phyloP scores from a whole-genome alignment of 257 asterid genomes.

The Fraxinus quadrangulata region DNA sequence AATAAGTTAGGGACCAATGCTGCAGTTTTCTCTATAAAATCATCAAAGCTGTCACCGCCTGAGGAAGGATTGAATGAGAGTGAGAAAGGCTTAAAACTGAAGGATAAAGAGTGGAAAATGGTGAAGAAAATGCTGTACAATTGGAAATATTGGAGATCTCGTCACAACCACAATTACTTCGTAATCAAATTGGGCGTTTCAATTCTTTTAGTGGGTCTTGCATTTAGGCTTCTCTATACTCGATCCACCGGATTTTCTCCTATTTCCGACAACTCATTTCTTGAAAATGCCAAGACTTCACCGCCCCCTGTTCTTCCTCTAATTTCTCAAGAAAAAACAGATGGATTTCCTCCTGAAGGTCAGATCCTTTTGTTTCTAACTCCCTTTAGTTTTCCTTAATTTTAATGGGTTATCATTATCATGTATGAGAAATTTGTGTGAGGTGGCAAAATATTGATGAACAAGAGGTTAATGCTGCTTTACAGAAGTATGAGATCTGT shows the following conservation, averaged over 20 bases:
- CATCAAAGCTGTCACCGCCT: no score
- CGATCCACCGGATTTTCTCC: conserved; percentile 50
- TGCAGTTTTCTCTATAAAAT: no score
- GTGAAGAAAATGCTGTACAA: conserved; percentile 40
- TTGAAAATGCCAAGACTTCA: conserved; percentile 25
- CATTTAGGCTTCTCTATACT: conserved; percentile 46
- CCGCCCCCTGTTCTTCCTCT: conserved; percentile 23
- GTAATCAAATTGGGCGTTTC: conserved; percentile 58
- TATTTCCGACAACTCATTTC: conserved; percentile 33
- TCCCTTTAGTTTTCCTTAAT: neutral
- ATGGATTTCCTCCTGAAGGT: conserved; percentile 46
- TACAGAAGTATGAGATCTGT: conserved; percentile 7
- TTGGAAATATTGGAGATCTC: conserved; percentile 47
- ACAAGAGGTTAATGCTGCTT: neutral
- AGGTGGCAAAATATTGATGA: neutral
- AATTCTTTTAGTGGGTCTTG: conserved; percentile 56
- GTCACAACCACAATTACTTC: conserved; percentile 49
- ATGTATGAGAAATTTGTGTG: neutral
- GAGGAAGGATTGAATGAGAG: neutral
- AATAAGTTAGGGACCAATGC: neutral
- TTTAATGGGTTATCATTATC: neutral
- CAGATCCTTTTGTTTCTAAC: conserved; percentile 15
- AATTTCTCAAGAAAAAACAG: conserved; percentile 24
- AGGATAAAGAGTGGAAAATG: conserved; percentile 22
- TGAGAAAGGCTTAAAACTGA: conserved; percentile 7